phyloP scores from a whole-genome alignment of 2,329 filamentous ascomycete genomes.

The Cordyceps javanica region DNA sequence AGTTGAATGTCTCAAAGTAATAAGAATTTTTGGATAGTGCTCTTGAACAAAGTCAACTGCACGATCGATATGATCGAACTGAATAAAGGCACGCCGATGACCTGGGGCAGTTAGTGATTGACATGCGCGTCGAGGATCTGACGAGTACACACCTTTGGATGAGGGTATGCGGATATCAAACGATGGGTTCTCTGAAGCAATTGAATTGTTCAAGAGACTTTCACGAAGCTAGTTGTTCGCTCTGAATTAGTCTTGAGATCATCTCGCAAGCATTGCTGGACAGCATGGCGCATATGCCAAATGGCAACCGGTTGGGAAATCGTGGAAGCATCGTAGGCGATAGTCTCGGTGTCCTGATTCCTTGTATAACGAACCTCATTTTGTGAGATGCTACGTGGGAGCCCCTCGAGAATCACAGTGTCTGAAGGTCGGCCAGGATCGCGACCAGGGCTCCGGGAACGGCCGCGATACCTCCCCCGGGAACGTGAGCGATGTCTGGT shows the following conservation, averaged over 20 bases:
- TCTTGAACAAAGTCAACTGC: constrained; percentile 36
- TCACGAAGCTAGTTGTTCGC: constrained; percentile 28
- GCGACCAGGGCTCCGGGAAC: constrained; percentile 29
- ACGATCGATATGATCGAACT: constrained; percentile 34
- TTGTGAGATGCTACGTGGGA: constrained; percentile 43
- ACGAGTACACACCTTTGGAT: constrained; percentile 24
- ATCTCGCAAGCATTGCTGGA: constrained; percentile 4
- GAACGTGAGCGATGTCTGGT: constrained; percentile 6
- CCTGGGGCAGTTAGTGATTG: constrained; percentile 25
- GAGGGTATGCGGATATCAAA: constrained; percentile 35
- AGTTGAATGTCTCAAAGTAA: constrained; percentile 31
- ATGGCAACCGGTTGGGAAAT: not conserved
- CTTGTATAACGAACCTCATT: constrained; percentile 40
- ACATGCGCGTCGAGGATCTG: not conserved
- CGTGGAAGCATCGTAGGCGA: constrained; percentile 17
- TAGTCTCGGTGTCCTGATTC: not conserved
- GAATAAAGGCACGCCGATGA: constrained; percentile 34
- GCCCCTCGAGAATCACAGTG: constrained; percentile 49
- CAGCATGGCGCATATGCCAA: constrained; percentile 1
- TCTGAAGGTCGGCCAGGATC: constrained; percentile 39
- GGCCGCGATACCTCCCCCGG: constrained; percentile 20
- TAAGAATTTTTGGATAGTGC: constrained; percentile 33
- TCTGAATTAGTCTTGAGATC: constrained; percentile 11
- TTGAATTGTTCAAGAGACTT: constrained; percentile 27
- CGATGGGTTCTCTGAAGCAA: constrained; percentile 29